Evolutionary conservation across 2,329 filamentous ascomycete species (phyloP).

Genomic region (Ceratocystiopsis brevicomis): DNA sequence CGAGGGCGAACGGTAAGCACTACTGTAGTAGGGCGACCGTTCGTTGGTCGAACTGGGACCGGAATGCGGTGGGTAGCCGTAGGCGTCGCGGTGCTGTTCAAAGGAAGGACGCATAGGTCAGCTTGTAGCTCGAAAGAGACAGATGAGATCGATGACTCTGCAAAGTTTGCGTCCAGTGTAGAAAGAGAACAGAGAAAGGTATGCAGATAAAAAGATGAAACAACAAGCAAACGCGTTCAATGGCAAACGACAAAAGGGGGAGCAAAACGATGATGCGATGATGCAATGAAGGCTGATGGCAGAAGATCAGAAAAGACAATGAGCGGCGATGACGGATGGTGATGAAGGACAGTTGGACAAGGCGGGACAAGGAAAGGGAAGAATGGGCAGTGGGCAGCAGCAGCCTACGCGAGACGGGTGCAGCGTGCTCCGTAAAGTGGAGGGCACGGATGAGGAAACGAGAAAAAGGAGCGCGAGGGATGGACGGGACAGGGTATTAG

Average conservation of each 20-base stretch:
- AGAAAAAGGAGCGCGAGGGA: slow-evolving; percentile 8
- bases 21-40: too few species aligned
- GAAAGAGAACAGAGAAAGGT: slow-evolving; percentile 1
- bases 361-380: slow-evolving; percentile 4
- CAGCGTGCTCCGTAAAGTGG: slow-evolving; percentile 7
- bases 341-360: slow-evolving; percentile 1
- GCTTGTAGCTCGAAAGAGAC: neutral
- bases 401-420: neutral
- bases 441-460: slow-evolving; percentile 5
- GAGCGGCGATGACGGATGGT: slow-evolving; percentile 4
- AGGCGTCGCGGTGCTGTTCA: slow-evolving; percentile 30
- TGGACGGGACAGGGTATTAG: neutral
- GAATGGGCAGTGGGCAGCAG: slow-evolving; percentile 2
- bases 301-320: neutral
- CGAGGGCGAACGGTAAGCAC: slow-evolving; percentile 27
- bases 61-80: slow-evolving; percentile 24
- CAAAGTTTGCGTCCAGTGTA: neutral
- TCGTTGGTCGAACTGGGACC: slow-evolving; percentile 17
- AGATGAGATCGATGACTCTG: too few species aligned
- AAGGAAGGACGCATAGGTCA: slow-evolving; percentile 6
- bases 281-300: neutral
- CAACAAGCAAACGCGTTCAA: too few species aligned
- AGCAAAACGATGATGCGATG: neutral
- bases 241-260: neutral
- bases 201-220: slow-evolving; percentile 5